Conservation (phyloP, 331 rosid genomes). For the Erythrophleum ivorense region DNA sequence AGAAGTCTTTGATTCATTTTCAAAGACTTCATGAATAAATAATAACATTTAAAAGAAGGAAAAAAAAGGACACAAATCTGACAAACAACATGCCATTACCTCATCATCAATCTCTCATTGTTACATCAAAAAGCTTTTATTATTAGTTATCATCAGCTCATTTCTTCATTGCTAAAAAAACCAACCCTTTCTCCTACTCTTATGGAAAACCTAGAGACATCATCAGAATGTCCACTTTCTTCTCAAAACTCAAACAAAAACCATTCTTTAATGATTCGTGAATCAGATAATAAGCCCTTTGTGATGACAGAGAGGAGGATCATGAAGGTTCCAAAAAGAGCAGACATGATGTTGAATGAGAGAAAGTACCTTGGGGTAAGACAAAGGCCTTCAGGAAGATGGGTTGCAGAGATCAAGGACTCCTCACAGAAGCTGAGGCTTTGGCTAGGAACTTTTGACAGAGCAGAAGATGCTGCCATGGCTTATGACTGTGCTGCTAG, state of each 20-base stretch:
- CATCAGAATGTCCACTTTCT: constrained; percentile 41
- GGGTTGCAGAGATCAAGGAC: constrained; percentile 95
- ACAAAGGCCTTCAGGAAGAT: constrained; percentile 94
- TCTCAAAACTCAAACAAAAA: constrained; percentile 45
- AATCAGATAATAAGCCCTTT: constrained; percentile 30
- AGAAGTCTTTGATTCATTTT: constrained; percentile 34
- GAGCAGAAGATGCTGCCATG: constrained; percentile 83
- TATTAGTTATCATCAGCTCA: constrained; percentile 30
- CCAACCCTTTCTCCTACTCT: constrained; percentile 47
- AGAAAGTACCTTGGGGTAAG: constrained; percentile 85
- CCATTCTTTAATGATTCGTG: constrained; percentile 22
- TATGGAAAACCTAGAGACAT: constrained; percentile 57
- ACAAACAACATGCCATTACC: constrained; percentile 51
- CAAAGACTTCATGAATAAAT: background rate
- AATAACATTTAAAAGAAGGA: background rate
- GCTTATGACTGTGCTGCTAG: constrained; percentile 89
- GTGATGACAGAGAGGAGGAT: constrained; percentile 33
- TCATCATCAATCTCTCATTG: constrained; percentile 46
- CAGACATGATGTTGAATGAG: constrained; percentile 16
- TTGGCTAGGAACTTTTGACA: constrained; percentile 89
- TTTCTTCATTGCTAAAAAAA: constrained; percentile 42
- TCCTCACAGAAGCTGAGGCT: constrained; percentile 86
- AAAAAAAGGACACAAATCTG: constrained; percentile 51
- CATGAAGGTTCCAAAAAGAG: constrained; percentile 39
- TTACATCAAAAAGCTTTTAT: constrained; percentile 38